phyloP scores from a whole-genome alignment of 2,329 filamentous ascomycete genomes.

The Aspergillus quadricinctus region DNA sequence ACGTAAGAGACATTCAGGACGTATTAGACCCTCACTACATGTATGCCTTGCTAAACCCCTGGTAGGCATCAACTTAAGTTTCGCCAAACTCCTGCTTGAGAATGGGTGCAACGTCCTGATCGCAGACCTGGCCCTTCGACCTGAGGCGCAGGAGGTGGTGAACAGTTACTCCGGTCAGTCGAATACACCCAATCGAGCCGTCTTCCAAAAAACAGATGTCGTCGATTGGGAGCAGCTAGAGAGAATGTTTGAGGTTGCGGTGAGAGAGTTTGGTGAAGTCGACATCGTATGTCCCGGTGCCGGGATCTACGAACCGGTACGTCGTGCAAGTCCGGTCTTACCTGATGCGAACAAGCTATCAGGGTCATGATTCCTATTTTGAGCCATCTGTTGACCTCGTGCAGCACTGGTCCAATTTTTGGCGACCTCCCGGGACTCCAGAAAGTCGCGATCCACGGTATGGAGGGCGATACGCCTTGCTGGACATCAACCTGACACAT shows the following conservation, averaged over 20 bases:
- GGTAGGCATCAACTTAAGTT: conserved; percentile 45
- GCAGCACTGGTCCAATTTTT: conserved; percentile 48
- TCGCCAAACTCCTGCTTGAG: conserved; percentile 40
- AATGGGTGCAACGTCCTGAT: conserved; percentile 46
- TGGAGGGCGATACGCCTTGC: conserved; percentile 39
- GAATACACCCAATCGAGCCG: conserved; percentile 25
- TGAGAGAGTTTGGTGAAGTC: conserved; percentile 44
- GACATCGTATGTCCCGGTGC: conserved; percentile 47
- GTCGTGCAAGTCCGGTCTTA: conserved; percentile 4
- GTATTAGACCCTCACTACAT: neutral
- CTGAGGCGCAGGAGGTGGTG: conserved; percentile 41
- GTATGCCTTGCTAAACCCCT: neutral
- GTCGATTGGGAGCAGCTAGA: conserved; percentile 48
- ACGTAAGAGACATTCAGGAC: conserved; percentile 10
- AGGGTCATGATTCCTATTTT: neutral
- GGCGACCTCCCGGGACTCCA: conserved; percentile 43
- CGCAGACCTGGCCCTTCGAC: conserved; percentile 42
- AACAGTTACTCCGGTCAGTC: conserved; percentile 30
- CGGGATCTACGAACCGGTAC: conserved; percentile 43
- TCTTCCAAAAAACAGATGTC: conserved; percentile 48
- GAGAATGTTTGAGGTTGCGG: conserved; percentile 47
- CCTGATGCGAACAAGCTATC: neutral
- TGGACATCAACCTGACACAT: conserved; percentile 52
- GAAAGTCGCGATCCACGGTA: conserved; percentile 39
- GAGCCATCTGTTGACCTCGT: neutral